Conservation (phyloP, 441 rosid genomes). For the Euphorbia corollata region DNA sequence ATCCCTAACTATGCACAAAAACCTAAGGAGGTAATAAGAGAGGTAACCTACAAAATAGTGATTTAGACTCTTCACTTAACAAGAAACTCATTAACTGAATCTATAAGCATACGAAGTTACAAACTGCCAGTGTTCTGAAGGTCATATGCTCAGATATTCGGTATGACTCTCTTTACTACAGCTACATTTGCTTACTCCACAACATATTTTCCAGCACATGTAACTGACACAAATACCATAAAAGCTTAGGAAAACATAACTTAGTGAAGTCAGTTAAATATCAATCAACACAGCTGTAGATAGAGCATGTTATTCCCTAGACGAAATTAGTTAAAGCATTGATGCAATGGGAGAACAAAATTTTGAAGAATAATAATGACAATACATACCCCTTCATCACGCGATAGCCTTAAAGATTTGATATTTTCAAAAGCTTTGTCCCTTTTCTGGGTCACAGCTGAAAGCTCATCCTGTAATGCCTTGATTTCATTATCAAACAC, state of each 20-base stretch:
- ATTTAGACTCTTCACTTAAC: not conserved
- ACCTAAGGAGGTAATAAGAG: too few species aligned
- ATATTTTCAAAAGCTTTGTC: conserved; percentile 42
- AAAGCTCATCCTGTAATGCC: conserved; percentile 41
- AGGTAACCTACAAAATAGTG: not conserved
- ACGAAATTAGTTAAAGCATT: conserved; percentile 6
- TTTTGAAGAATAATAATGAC: not conserved
- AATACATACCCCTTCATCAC: conserved; percentile 45
- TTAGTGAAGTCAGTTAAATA: not conserved
- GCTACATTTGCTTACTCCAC: not conserved
- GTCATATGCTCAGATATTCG: not conserved
- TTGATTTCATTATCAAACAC: conserved; percentile 37
- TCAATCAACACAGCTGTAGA: too few species aligned
- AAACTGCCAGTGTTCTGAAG: not conserved
- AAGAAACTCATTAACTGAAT: not conserved
- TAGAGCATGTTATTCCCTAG: too few species aligned
- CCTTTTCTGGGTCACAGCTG: conserved; percentile 36
- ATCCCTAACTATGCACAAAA: too few species aligned
- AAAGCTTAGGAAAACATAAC: not conserved
- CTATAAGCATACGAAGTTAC: not conserved
- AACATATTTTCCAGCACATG: not conserved
- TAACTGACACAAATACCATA: not conserved
- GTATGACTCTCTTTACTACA: not conserved
- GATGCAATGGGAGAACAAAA: not conserved
- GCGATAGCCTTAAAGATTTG: conserved; percentile 42